Conservation (phyloP, 2,329 filamentous ascomycete species). For the Scedosporium boydii region DNA sequence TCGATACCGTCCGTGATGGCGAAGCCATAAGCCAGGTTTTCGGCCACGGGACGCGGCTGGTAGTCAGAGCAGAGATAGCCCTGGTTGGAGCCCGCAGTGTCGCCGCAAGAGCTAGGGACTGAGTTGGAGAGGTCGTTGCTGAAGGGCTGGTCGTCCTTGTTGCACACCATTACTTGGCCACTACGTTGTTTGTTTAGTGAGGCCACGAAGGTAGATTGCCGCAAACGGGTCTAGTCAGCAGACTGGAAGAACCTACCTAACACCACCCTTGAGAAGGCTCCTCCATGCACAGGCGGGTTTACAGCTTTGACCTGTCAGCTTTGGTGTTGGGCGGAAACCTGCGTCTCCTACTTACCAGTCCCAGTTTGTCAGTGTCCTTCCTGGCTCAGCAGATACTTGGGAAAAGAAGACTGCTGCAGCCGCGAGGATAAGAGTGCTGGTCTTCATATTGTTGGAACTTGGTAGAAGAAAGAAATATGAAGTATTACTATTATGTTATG, state of each 20-base stretch:
- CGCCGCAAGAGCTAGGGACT: slow-evolving; percentile 9
- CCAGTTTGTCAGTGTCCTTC: slow-evolving; percentile 11
- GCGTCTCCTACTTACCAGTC: slow-evolving; percentile 11
- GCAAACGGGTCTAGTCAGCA: neutral
- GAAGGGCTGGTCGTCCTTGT: slow-evolving; percentile 17
- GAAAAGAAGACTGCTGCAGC: slow-evolving; percentile 1
- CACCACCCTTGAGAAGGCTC: neutral
- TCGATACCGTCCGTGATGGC: slow-evolving; percentile 3
- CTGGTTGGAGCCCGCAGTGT: slow-evolving; percentile 6
- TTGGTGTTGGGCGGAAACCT: neutral
- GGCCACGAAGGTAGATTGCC: neutral
- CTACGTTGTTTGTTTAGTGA: slow-evolving; percentile 7
- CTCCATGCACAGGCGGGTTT: slow-evolving; percentile 13
- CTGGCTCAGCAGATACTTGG: neutral
- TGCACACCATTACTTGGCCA: slow-evolving; percentile 14
- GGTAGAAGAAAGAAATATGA: neutral
- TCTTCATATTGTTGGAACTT: neutral
- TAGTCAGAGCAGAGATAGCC: slow-evolving; percentile 6
- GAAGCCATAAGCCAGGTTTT: slow-evolving; percentile 4
- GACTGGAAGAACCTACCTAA: neutral
- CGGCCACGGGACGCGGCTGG: slow-evolving; percentile 3
- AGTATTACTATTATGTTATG: slow-evolving; percentile 2
- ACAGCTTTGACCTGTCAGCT: slow-evolving; percentile 8
- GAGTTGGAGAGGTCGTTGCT: slow-evolving; percentile 11
- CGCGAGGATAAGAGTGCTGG: neutral